These are phyloP conservation scores for Gonapodya prolifera DNA, from an alignment of 192 early-diverging fungal species.

Conservation along the genomic window DNA sequence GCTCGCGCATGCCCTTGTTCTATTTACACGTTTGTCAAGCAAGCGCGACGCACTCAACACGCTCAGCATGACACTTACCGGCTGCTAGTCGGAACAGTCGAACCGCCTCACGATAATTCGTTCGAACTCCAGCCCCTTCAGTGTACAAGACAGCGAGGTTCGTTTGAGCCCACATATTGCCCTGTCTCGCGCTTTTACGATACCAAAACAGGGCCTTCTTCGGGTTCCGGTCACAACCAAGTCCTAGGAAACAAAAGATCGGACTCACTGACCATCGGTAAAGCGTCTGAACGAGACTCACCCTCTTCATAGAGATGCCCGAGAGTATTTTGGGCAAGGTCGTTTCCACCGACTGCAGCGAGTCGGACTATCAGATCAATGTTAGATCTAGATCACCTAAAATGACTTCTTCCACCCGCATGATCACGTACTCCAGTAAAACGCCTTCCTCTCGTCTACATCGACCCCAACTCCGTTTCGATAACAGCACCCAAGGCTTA, in stretches of 20 bases:
- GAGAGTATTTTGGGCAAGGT: conserved; percentile 5
- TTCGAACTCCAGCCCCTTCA: not conserved
- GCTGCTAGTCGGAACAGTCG: conserved; percentile 3
- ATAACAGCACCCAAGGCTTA: no score
- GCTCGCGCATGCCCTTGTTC: conserved; percentile 2
- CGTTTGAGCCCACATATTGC: conserved; percentile 11
- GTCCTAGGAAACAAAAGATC: no score
- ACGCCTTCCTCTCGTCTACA: no score
- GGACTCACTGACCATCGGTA: not conserved
- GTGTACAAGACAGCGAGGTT: not conserved
- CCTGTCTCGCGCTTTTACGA: conserved; percentile 5
- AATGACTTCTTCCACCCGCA: no score
- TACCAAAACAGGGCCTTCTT: conserved; percentile 3
- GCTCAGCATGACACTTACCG: no score
- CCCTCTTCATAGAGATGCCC: conserved; percentile 5
- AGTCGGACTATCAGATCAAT: no score
- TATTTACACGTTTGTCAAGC: no score
- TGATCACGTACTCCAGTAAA: no score
- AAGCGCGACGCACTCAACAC: no score
- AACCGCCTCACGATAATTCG: not conserved
- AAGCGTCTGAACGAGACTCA: not conserved
- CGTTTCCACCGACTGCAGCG: conserved; percentile 5
- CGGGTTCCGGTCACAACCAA: not conserved
- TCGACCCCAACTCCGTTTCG: no score
- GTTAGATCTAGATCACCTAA: no score